Evolutionary conservation across 352 stramenopile genomes (phyloP).

Genomic region (Globisporangium okanoganense): DNA sequence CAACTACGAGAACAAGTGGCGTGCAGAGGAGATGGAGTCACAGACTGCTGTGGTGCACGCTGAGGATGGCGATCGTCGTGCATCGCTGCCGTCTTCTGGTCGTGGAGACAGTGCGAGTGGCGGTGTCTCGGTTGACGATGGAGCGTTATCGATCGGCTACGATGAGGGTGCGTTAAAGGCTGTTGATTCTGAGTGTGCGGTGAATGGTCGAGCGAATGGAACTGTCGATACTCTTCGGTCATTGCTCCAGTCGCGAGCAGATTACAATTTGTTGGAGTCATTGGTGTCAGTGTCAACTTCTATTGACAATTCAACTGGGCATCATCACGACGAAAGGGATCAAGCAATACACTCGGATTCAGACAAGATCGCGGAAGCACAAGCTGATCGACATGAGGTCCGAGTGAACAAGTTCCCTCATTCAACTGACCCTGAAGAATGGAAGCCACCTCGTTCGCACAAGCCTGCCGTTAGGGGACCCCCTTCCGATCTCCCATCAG

Average conservation of each 20-base stretch:
- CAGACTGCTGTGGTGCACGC: not conserved
- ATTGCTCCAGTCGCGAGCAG: not conserved
- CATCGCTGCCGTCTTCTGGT: conserved; percentile 6
- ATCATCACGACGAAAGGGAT: not conserved
- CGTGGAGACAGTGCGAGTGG: not conserved
- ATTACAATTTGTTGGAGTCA: not conserved
- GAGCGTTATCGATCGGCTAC: not conserved
- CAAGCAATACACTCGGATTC: not conserved
- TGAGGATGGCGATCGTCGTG: conserved; percentile 7
- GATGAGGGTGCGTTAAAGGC: too few relatives aligned
- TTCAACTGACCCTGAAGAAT: not conserved
- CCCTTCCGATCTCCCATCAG: not conserved
- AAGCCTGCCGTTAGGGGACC: not conserved
- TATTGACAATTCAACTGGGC: not conserved
- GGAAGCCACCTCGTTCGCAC: not conserved
- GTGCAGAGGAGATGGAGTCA: conserved; percentile 10
- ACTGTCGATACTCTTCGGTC: not conserved
- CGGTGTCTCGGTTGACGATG: not conserved
- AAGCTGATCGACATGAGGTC: not conserved
- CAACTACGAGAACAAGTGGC: conserved; percentile 24
- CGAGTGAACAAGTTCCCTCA: not conserved
- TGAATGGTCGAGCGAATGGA: not conserved
- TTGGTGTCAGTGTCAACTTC: not conserved
- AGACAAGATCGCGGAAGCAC: not conserved
- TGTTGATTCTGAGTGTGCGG: not conserved